Evolutionary conservation across 257 asterid species (phyloP).

Genomic region (Coffea canephora): DNA sequence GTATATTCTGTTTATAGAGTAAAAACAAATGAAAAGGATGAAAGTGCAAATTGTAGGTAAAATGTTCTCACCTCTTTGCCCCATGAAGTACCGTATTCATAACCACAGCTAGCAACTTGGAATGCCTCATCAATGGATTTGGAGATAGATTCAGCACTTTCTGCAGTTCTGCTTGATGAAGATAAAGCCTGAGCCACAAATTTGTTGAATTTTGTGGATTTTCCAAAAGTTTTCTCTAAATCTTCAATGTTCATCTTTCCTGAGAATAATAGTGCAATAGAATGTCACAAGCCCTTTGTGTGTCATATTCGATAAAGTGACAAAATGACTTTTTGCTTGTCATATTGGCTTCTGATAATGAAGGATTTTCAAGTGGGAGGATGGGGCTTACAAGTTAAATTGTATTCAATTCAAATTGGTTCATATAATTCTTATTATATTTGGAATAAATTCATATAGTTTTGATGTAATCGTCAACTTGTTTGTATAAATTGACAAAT

Average conservation of each 20-base stretch:
- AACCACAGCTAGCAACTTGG: slow-evolving; percentile 27
- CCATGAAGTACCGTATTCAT: slow-evolving; percentile 30
- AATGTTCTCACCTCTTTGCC: slow-evolving; percentile 29
- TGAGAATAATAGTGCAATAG: neutral
- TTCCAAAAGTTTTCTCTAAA: slow-evolving; percentile 23
- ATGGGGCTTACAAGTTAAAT: no score
- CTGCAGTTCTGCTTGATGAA: slow-evolving; percentile 3
- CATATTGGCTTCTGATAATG: no score
- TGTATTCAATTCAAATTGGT: no score
- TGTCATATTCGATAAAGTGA: neutral
- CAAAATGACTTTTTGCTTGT: neutral
- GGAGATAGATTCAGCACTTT: neutral
- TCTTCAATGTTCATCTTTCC: slow-evolving; percentile 18
- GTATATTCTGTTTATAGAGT: neutral
- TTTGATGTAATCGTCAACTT: no score
- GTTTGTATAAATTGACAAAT: no score
- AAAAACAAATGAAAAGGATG: no score
- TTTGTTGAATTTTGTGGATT: slow-evolving; percentile 16
- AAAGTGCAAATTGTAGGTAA: neutral
- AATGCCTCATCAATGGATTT: slow-evolving; percentile 22
- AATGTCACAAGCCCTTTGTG: neutral
- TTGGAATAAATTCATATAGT: no score
- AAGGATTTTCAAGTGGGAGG: no score
- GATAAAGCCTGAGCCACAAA: slow-evolving; percentile 21
- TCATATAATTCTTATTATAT: no score